Evolutionary conservation across 306 rosid species (phyloP).

Genomic region (Rosa rugosa): DNA sequence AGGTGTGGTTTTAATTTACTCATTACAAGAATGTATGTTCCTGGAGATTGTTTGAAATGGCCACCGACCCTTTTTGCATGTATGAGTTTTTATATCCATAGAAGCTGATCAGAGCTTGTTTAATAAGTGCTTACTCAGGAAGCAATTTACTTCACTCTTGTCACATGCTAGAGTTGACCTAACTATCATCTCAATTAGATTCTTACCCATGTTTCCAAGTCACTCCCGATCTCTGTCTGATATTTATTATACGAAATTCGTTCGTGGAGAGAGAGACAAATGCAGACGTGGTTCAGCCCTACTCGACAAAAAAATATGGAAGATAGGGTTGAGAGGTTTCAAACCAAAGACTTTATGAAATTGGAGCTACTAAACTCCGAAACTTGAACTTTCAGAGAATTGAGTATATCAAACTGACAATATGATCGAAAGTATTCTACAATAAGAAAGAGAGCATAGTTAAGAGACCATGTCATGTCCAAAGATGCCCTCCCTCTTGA

Average conservation of each 20-base stretch:
- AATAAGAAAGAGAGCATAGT: not conserved
- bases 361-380: too few species aligned
- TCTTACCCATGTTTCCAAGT: constrained; percentile 15
- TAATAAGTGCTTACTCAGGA: constrained; percentile 11
- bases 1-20: not conserved
- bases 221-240: constrained; percentile 3
- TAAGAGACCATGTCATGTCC: constrained; percentile 80
- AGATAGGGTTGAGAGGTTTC: not conserved
- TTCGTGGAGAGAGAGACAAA: not conserved
- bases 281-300: not conserved
- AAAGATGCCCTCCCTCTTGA: constrained; percentile 48
- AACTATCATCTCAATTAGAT: not conserved
- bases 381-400: not conserved
- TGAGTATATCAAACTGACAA: not conserved
- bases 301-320: not conserved
- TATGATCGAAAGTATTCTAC: not conserved
- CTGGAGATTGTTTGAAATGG: constrained; percentile 10
- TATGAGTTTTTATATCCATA: constrained; percentile 25
- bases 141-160: constrained; percentile 23
- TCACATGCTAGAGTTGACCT: constrained; percentile 71
- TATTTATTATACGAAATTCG: not conserved
- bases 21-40: constrained; percentile 22
- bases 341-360: too few species aligned
- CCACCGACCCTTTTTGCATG: constrained; percentile 40
- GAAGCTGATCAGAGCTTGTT: constrained; percentile 11